A percentile compares a stretch with the other conserved stretches of the same genome.
These are phyloP conservation scores for Pascua guehoae DNA, from an alignment of 1,284 basidiomycete species.

Conservation along the genomic window DNA sequence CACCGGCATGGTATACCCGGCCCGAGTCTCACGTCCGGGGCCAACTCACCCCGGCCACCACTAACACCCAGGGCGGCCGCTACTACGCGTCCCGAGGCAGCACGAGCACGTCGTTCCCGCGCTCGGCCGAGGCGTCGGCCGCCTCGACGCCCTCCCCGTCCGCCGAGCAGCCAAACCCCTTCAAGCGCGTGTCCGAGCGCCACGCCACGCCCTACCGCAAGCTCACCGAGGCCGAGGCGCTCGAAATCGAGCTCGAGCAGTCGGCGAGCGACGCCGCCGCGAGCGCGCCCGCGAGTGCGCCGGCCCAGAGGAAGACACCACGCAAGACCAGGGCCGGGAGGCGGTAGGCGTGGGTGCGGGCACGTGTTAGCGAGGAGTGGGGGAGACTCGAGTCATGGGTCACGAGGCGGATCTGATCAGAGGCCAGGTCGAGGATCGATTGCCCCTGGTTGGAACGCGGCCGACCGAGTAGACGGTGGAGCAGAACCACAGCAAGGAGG, in stretches of 20 bases:
- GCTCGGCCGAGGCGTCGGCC: slow-evolving; percentile 13
- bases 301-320: not conserved
- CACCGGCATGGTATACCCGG: too few relatives aligned
- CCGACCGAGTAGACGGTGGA: too few relatives aligned
- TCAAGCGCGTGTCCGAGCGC: slow-evolving; percentile 13
- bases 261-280: not conserved
- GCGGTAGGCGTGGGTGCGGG: not conserved
- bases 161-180: not conserved
- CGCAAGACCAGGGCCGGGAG: not conserved
- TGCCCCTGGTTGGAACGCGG: too few relatives aligned
- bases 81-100: slow-evolving; percentile 34
- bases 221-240: slow-evolving; percentile 37
- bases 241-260: slow-evolving; percentile 35
- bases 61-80: slow-evolving; percentile 32
- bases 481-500: too few relatives aligned
- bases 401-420: too few relatives aligned
- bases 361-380: too few relatives aligned
- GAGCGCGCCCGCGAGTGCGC: not conserved
- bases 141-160: slow-evolving; percentile 7
- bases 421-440: too few relatives aligned
- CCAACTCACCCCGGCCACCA: not conserved
- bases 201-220: slow-evolving; percentile 41
- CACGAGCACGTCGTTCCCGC: slow-evolving; percentile 5
- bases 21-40: too few relatives aligned
- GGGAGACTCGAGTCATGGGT: too few relatives aligned